Evolutionary conservation across 148 eudicot species (phyloP).

Genomic region (Nyssa sinensis): DNA sequence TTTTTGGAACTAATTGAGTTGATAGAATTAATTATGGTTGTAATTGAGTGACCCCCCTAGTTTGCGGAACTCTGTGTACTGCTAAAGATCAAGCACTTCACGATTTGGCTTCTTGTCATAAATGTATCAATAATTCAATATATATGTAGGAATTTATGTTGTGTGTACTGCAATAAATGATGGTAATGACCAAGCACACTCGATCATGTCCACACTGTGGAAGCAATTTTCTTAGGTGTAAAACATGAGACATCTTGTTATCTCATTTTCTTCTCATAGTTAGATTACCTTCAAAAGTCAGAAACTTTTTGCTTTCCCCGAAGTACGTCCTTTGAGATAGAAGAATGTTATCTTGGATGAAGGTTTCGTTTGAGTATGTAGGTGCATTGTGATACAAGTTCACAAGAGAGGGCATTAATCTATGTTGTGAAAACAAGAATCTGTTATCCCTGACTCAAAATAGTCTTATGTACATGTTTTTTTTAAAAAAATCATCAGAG

Average conservation of each 20-base stretch:
- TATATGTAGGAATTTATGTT: too few relatives aligned
- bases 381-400: too few relatives aligned
- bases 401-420: neutral
- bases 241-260: neutral
- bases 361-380: too few relatives aligned
- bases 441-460: neutral
- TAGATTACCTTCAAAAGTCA: too few relatives aligned
- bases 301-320: neutral
- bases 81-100: too few relatives aligned
- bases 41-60: too few relatives aligned
- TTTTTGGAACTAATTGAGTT: too few relatives aligned
- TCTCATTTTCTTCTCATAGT: neutral
- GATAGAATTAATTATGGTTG: too few relatives aligned
- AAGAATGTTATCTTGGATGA: too few relatives aligned
- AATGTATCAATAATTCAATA: too few relatives aligned
- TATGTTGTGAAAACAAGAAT: neutral
- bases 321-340: neutral
- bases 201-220: neutral
- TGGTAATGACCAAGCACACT: neutral
- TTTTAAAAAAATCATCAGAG: neutral
- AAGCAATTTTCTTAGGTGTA: neutral
- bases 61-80: too few relatives aligned
- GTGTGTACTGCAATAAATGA: neutral
- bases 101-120: too few relatives aligned
- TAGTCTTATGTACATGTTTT: neutral